Evolutionary conservation across 1,284 basidiomycete species (phyloP).

Genomic region (Leccinum subrobustum): DNA sequence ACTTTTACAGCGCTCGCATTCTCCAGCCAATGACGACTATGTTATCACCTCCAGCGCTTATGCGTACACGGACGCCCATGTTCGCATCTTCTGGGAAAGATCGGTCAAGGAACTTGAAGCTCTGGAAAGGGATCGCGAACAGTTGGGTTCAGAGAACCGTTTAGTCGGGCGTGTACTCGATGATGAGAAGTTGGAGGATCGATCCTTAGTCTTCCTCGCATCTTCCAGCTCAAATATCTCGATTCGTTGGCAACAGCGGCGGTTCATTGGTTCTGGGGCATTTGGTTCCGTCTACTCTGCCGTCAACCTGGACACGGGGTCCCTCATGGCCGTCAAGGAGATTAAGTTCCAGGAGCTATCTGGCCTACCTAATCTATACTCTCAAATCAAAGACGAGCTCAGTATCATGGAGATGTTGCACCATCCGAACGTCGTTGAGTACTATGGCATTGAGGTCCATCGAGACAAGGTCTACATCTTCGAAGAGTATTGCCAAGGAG

Average conservation of each 20-base stretch:
- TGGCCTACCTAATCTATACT: slow-evolving; percentile 79
- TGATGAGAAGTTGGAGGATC: slow-evolving; percentile 88
- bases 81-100: slow-evolving; percentile 74
- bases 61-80: slow-evolving; percentile 59
- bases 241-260: slow-evolving; percentile 97
- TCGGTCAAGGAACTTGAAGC: slow-evolving; percentile 57
- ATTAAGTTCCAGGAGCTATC: slow-evolving; percentile 96
- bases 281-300: slow-evolving; percentile 98
- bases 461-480: slow-evolving; percentile 99
- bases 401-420: slow-evolving; percentile 98
- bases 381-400: slow-evolving; percentile 96
- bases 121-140: slow-evolving; percentile 63
- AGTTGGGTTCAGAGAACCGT: slow-evolving; percentile 66
- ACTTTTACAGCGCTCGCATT: slow-evolving; percentile 37
- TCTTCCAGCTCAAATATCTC: slow-evolving; percentile 94
- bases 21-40: slow-evolving; percentile 37
- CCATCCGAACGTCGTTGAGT: slow-evolving; percentile 98
- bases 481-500: slow-evolving; percentile 98
- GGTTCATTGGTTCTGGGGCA: slow-evolving; percentile 96
- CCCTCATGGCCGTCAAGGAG: slow-evolving; percentile 99
- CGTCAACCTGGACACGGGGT: slow-evolving; percentile 95
- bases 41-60: slow-evolving; percentile 37
- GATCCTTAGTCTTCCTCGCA: slow-evolving; percentile 88
- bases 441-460: slow-evolving; percentile 99
- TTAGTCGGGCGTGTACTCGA: slow-evolving; percentile 88